These are phyloP conservation scores for Irpex sp. DNA, from an alignment of 1,284 basidiomycete species.

Conservation along the genomic window DNA sequence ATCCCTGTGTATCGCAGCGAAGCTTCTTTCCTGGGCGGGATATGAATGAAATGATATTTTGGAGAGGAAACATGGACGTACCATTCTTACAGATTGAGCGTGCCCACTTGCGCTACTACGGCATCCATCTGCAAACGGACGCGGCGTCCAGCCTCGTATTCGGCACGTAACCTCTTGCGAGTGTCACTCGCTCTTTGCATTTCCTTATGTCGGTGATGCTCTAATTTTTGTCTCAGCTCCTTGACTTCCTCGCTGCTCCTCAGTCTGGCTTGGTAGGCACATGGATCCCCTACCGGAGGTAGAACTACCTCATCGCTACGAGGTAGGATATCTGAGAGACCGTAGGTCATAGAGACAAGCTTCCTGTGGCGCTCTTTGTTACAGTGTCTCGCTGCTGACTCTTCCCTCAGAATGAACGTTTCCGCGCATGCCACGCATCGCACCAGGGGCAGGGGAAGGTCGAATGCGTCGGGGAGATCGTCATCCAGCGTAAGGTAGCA, in stretches of 20 bases:
- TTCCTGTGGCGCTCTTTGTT: background rate
- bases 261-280: background rate
- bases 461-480: background rate
- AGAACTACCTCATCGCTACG: background rate
- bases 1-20: too few species aligned
- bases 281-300: background rate
- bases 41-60: too few species aligned
- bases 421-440: background rate
- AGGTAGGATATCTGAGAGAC: background rate
- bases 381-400: background rate
- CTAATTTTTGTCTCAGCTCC: background rate
- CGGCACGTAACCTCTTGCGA: background rate
- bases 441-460: background rate
- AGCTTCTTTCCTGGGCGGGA: too few species aligned
- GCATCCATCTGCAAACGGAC: background rate
- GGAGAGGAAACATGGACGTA: background rate
- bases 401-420: background rate
- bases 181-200: background rate
- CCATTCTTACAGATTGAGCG: background rate
- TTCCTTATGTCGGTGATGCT: background rate
- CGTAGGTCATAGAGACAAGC: background rate
- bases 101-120: background rate
- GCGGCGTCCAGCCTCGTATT: background rate
- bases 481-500: background rate
- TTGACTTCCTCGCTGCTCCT: background rate